Base-by-base conservation (phyloP, 2,329 filamentous ascomycete genomes). In the Incumbomyces lentus region DNA sequence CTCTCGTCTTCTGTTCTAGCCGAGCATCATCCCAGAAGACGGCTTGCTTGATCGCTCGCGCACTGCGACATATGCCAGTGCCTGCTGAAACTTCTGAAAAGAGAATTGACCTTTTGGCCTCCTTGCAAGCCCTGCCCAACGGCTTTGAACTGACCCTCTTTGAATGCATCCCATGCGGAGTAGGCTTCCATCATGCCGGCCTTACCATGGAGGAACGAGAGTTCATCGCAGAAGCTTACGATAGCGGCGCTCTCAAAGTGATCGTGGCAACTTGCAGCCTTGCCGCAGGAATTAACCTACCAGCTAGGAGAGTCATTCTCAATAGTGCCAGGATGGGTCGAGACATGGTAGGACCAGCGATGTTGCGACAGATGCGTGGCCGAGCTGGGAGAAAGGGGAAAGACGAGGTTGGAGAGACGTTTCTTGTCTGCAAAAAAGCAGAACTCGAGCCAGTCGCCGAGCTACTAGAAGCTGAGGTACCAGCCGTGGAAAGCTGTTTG, bases 331-430 rank as follows among this genome's bases (percentile, higher is more conserved):
- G 81, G 34, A 87, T 88, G 82, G 84, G 84, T 0, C 73, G 81
- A 44, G 82, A 87, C 38, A 68, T 87, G 40, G 76, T 88, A n/a
- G 84, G 82, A 0, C 84, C 84, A 11, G 79, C 84, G 3, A 84
- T 89, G 80, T 69, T 89, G 62, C 77, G 83, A 40, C 84, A 89
- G 63, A 89, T 88, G 84, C 76, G 83, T 58, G 84, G 84, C 2
- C 74, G 84, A 50, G 84, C 84, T 16, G 84, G 84, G 6, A 75
- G 84, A 45, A 87, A 87, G 63, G 84, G 84, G 40, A 88, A 86
- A 58, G 82, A 86, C 46, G 81, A 84, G 42, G 68, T 84, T 39
- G 84, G 84, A 2, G 84, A 88, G 64, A 88, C 82, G 1, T 88
- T 84, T 60, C 67, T 88, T 1, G 87, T 84, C 59, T 88, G 84